Base-by-base conservation (phyloP, 768 basidiomycete species). In the Boletus reticuloceps region DNA sequence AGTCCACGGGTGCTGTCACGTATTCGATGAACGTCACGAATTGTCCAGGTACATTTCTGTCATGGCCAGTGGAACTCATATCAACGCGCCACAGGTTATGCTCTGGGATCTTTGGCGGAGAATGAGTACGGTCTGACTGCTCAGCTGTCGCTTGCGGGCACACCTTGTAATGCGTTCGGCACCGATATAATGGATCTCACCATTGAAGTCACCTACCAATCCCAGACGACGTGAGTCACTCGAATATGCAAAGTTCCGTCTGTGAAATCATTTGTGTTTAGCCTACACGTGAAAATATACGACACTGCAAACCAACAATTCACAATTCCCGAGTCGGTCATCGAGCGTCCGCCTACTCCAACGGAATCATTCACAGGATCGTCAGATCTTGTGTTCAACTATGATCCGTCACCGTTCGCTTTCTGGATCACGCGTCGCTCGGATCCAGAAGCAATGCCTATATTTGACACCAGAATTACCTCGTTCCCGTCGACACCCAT, bases 341-440 rank as follows among this genome's bases (percentile, higher is more conserved):
- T 86, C 32, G 62, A 74, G 19, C 75, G 76, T 2, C 79, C 82
- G 17, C 22, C 66, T 4, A 58, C 69, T 5, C 71, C 79, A 6
- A 67, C 64, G 0, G 58, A 61, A 13, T 72, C 73, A 1, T 72
- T 74, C 48, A 70, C 65, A 38, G 53, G 70, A 13, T 72, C 67
- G 0, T 85, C 85, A 0, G 88, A 91, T 61, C 75, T 91, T 11
- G 72, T 83, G 6, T 91, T 91, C 74, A 84, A 89, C 64, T 82
- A 83, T 55, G 75, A 84, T 2, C 8, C 77, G 1, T 73, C 75
- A 0, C 89, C 90, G 0, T 91, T 91, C 64, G 82, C 84, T 3
- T 91, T 91, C 66, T 91, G 88, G 88, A 83, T 91, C 58, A 88
- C 86, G 2, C 82, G 88, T 41, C 81, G 83, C 25, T 81, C 82